Conservation (phyloP, 257 asterid genomes). For the Scutellaria barbata region DNA sequence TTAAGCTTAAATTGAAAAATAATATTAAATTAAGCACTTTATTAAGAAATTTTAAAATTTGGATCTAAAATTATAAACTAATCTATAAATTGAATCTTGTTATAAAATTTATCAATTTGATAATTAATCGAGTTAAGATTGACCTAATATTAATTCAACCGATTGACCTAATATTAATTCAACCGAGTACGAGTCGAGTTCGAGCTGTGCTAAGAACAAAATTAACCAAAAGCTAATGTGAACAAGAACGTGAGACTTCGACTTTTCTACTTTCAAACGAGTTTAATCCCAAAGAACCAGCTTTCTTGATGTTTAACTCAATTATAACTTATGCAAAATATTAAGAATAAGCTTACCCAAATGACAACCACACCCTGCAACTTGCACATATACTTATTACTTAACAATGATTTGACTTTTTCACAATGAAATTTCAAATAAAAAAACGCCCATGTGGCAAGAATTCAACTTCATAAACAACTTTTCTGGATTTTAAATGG, state of each 20-base stretch:
- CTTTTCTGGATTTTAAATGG: not conserved
- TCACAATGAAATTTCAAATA: not conserved
- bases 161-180: no score
- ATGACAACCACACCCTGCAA: slow-evolving; percentile 37
- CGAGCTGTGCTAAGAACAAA: no score
- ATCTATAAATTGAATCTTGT: no score
- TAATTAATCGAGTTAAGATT: no score
- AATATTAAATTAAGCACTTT: no score
- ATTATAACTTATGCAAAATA: slow-evolving; percentile 28
- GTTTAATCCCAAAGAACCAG: slow-evolving; percentile 11
- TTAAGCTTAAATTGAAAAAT: no score
- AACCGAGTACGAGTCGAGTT: no score
- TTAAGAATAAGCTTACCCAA: slow-evolving; percentile 24
- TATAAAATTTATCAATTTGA: no score
- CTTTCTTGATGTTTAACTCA: slow-evolving; percentile 31
- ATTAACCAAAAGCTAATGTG: not conserved
- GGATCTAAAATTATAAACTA: no score
- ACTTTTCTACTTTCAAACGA: slow-evolving; percentile 17
- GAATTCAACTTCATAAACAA: slow-evolving; percentile 1
- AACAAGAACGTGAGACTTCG: slow-evolving; percentile 30
- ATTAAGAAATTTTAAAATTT: no score
- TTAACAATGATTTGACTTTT: slow-evolving; percentile 16
- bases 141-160: no score
- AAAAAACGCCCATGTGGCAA: not conserved
- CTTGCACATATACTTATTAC: slow-evolving; percentile 27